These are phyloP conservation scores for Schizopora paradoxa DNA, from an alignment of 1,284 basidiomycete species.

Conservation along the genomic window DNA sequence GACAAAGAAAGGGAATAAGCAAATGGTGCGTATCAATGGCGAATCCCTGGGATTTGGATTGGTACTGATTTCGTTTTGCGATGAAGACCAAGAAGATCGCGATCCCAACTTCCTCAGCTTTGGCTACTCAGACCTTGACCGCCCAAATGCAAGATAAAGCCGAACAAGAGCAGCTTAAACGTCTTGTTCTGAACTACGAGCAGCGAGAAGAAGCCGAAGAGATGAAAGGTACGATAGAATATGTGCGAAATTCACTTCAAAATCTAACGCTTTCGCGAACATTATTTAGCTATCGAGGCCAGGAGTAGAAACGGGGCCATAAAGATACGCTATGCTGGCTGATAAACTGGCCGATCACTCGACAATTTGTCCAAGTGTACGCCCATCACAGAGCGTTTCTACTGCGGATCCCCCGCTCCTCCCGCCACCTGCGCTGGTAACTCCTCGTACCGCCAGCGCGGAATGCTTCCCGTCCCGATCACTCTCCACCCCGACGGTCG, in stretches of 20 bases:
- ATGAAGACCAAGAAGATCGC: constrained; percentile 80
- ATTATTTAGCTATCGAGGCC: constrained; percentile 52
- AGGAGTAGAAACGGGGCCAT: constrained; percentile 58
- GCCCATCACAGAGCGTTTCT: too few relatives aligned
- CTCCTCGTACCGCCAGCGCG: too few relatives aligned
- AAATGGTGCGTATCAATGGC: constrained; percentile 59
- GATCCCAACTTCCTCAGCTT: constrained; percentile 79
- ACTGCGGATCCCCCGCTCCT: too few relatives aligned
- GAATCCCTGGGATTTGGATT: not conserved
- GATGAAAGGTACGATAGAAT: constrained; percentile 49
- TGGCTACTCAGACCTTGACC: constrained; percentile 84
- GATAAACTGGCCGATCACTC: too few relatives aligned
- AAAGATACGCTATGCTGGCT: constrained; percentile 70
- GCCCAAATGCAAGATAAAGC: constrained; percentile 90
- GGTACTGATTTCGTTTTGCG: not conserved
- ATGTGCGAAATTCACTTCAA: not conserved
- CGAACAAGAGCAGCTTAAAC: constrained; percentile 93
- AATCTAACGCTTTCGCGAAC: constrained; percentile 12
- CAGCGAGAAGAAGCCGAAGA: constrained; percentile 81
- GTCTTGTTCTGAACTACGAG: constrained; percentile 83
- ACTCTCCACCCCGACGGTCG: too few relatives aligned
- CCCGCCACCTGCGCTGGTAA: too few relatives aligned
- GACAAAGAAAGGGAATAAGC: constrained; percentile 91
- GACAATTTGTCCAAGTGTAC: too few relatives aligned
- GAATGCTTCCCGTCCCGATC: too few relatives aligned